Percentiles rank a stretch among this genome's conserved stretches.
phyloP scores from a whole-genome alignment of 345 rosid species.

The Pugionium cornutum region DNA sequence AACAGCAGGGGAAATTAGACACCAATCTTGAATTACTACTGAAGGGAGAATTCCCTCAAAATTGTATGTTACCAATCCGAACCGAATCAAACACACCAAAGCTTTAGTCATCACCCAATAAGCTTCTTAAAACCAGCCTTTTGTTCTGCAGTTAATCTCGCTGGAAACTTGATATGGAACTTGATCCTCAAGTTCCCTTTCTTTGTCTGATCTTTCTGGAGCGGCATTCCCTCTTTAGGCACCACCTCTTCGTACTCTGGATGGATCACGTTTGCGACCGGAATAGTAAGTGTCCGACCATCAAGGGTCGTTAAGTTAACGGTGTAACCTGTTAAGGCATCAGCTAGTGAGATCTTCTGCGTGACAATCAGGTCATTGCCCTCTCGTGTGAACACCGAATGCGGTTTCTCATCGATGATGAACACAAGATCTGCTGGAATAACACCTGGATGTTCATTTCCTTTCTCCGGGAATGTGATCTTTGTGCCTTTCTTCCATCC shows the following conservation, averaged over 20 bases:
- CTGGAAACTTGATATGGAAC: conserved; percentile 65
- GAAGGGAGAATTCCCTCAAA: neutral
- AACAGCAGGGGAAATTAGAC: conserved; percentile 2
- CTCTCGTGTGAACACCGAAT: conserved; percentile 54
- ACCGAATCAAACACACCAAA: conserved; percentile 9
- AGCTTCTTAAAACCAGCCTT: conserved; percentile 54
- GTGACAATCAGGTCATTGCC: conserved; percentile 56
- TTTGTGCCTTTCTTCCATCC: conserved; percentile 63
- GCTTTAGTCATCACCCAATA: conserved; percentile 31
- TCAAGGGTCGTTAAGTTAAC: conserved; percentile 56
- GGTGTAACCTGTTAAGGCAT: conserved; percentile 63
- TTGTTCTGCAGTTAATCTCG: conserved; percentile 51
- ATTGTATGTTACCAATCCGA: conserved; percentile 8
- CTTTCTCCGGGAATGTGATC: conserved; percentile 57
- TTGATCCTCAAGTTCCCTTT: conserved; percentile 61
- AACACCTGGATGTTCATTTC: conserved; percentile 47
- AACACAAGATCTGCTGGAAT: conserved; percentile 53
- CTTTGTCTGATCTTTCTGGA: conserved; percentile 56
- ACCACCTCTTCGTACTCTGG: conserved; percentile 59
- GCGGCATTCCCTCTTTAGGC: conserved; percentile 62
- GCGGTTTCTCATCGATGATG: conserved; percentile 63
- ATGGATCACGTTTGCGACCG: conserved; percentile 49
- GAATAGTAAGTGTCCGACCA: conserved; percentile 50
- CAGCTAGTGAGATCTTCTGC: conserved; percentile 50
- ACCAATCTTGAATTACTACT: neutral